Evolutionary conservation across 2,329 filamentous ascomycete genomes (phyloP).

Genomic region (Cryphonectria carpinicola): DNA sequence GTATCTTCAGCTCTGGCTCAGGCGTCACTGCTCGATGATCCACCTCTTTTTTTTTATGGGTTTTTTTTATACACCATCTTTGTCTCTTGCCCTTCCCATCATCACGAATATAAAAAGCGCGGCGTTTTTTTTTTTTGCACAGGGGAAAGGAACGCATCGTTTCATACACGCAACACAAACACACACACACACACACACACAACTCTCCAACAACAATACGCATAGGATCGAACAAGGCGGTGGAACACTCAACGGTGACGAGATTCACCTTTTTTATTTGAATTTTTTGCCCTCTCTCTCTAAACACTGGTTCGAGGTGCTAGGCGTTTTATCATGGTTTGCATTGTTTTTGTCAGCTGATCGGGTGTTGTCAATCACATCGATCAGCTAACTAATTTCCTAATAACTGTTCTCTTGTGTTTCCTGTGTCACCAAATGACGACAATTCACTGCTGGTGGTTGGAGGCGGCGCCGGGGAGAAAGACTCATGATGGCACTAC

Average conservation of each 20-base stretch:
- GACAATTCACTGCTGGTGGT: no score
- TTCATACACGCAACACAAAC: background rate
- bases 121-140: background rate
- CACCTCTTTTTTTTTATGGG: background rate
- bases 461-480: no score
- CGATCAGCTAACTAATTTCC: background rate
- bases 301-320: background rate
- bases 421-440: no score
- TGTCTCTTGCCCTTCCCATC: background rate
- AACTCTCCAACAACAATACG: background rate
- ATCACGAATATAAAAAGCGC: constrained; percentile 7
- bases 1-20: constrained; percentile 52
- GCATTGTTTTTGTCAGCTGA: background rate
- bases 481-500: no score
- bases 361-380: background rate
- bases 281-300: background rate
- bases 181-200: background rate
- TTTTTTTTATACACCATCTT: no score
- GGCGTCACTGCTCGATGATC: constrained; percentile 43
- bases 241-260: background rate
- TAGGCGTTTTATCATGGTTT: background rate
- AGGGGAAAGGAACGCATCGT: background rate
- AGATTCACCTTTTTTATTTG: background rate
- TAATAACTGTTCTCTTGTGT: background rate
- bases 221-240: background rate